A percentile compares a stretch with the other conserved stretches of the same genome.
phyloP scores from a whole-genome alignment of 176 grass and related monocot genomes.

The Aegilops speltoides region DNA sequence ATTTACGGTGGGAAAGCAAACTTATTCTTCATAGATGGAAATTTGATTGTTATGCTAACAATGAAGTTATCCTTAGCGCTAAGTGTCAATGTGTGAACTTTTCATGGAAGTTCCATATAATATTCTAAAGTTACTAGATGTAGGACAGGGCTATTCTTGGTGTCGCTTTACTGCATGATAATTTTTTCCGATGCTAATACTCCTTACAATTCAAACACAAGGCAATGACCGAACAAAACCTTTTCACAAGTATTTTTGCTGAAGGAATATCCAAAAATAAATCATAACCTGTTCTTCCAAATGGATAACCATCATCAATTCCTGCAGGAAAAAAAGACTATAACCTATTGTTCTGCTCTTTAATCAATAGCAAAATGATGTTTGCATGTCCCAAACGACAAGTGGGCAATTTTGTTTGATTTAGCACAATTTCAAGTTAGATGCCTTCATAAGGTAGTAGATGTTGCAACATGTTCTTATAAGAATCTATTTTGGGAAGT shows the following conservation, averaged over 20 bases:
- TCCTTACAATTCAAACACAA: neutral
- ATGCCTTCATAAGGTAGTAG: neutral
- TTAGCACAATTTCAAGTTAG: neutral
- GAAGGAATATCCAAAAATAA: neutral
- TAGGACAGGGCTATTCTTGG: neutral
- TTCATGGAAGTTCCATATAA: neutral
- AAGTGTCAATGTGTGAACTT: neutral
- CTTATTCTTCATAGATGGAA: conserved; percentile 3
- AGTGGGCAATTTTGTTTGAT: neutral
- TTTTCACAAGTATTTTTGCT: neutral
- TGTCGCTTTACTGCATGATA: neutral
- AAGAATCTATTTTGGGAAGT: neutral
- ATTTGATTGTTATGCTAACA: neutral
- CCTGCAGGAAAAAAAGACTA: neutral
- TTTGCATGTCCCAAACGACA: neutral
- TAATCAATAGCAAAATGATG: neutral
- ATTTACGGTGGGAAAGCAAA: neutral
- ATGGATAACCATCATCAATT: neutral
- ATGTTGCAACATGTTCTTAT: neutral
- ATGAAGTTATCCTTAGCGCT: neutral
- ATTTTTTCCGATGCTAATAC: neutral
- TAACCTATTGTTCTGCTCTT: neutral
- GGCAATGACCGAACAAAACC: neutral
- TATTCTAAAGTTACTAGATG: neutral
- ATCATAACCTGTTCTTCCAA: neutral